Evolutionary conservation across 2,329 filamentous ascomycete species (phyloP), one percentile per base, ranked within the genome.

Genomic region (Alternaria consortialis): DNA sequence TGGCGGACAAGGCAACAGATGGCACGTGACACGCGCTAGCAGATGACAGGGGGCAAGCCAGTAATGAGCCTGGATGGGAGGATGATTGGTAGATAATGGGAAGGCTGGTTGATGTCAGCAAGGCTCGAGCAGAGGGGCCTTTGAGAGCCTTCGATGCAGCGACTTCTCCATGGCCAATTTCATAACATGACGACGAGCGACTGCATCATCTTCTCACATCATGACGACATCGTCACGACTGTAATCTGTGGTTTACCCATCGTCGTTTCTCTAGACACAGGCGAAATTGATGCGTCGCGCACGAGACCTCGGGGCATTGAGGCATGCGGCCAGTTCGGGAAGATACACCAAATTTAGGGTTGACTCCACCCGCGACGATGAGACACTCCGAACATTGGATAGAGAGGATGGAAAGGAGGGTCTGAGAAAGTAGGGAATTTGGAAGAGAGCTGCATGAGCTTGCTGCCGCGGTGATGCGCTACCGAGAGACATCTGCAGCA

Each of bases 1-100:
- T 40, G 23, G 39, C 17, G 2, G 23, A 5, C 56, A 46, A 58
- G 48, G 56, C 56, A 58, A 27, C 20, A 48, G 20, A 11, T 25
- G 36, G 54, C 44, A 39, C 27, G 44, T 56, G 44, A 42, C 52
- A 46, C 8, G 20, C 31, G 23, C 40, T 20, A 27, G n/a, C 6
- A 25, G n/a, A 3, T 3, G 23, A 6, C 31, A 46, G 11, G 27
- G 31, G 23, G 27, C n/a, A 7, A 13, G 7, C 44, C 7, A 39
- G 32, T 42, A 42, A 4, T 20, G 12, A 36, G 23, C 25, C 20
- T 17, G 11, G 11, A 37, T 15, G 4, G 8, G 13, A 31, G 17
- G 12, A 37, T 23, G 31, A 37, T 31, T 40, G 34, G 34, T 25
- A 15, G 34, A 52, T 2, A 23, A 23, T 15, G 46, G 25, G 20